These are phyloP conservation scores for Camellia granthamiana DNA, from an alignment of 148 eudicot species.

Conservation along the genomic window DNA sequence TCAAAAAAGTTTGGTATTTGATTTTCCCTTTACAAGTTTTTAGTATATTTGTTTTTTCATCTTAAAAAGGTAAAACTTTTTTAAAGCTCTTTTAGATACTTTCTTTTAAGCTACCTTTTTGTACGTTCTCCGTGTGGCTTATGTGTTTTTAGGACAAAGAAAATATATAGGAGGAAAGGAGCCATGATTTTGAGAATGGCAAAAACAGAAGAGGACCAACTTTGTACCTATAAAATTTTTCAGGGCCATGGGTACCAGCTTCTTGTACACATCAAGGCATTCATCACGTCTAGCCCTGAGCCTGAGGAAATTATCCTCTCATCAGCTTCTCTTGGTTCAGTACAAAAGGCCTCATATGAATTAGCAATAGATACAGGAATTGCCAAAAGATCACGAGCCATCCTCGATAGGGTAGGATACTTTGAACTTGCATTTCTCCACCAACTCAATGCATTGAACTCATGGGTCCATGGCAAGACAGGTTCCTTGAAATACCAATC, in stretches of 20 bases:
- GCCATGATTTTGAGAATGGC: too few relatives aligned
- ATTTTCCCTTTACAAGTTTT: too few relatives aligned
- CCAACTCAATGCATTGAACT: conserved; percentile 12
- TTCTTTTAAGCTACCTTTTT: too few relatives aligned
- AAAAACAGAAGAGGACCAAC: too few relatives aligned
- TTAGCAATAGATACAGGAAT: conserved; percentile 15
- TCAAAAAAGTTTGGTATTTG: too few relatives aligned
- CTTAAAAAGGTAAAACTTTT: too few relatives aligned
- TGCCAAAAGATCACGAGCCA: conserved; percentile 7
- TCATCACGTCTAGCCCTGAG: not conserved
- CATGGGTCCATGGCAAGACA: not conserved
- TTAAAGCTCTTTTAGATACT: too few relatives aligned
- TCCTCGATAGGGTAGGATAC: conserved; percentile 10
- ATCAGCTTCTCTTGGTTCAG: not conserved
- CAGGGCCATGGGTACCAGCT: conserved; percentile 9
- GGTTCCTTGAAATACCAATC: conserved; percentile 19
- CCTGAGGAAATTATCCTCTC: not conserved
- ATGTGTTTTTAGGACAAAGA: too few relatives aligned
- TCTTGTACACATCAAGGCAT: not conserved
- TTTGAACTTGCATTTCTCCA: conserved; percentile 10
- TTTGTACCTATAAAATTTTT: not conserved
- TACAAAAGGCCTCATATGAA: conserved; percentile 6
- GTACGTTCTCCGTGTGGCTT: too few relatives aligned
- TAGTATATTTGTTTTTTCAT: too few relatives aligned
- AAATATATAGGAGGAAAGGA: too few relatives aligned